A percentile compares a stretch with the other conserved stretches of the same genome.
phyloP scores from a whole-genome alignment of 495 filamentous ascomycete species.

The Opeltia flavorubescens region DNA sequence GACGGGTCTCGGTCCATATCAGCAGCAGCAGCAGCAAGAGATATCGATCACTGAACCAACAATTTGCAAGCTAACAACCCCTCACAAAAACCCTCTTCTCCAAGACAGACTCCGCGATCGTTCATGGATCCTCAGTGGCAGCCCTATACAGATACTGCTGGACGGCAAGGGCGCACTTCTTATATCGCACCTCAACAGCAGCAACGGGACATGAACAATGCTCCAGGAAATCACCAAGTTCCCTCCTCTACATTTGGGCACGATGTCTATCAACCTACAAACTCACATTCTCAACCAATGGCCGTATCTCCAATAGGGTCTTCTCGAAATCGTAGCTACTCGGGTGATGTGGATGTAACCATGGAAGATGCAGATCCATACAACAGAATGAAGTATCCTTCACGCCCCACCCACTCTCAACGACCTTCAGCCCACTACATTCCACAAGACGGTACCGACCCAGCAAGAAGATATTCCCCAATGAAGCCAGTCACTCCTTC shows the following conservation, averaged over 20 bases:
- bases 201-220: conserved; percentile 8
- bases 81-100: not conserved
- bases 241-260: conserved; percentile 57
- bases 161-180: conserved; percentile 13
- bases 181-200: conserved; percentile 9
- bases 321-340: conserved; percentile 53
- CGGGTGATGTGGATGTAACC: conserved; percentile 63
- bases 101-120: not conserved
- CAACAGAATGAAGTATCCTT: conserved; percentile 61
- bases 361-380: conserved; percentile 92
- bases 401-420: conserved; percentile 54
- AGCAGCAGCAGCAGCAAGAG: not conserved
- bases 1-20: not conserved
- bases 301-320: conserved; percentile 50
- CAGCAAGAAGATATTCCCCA: conserved; percentile 85
- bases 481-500: conserved; percentile 69
- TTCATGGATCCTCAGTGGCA: conserved; percentile 42
- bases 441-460: conserved; percentile 60
- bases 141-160: conserved; percentile 28
- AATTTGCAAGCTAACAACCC: not conserved
- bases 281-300: conserved; percentile 40
- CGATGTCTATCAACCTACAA: conserved; percentile 52
- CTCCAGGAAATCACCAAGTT: conserved; percentile 21
- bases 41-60: not conserved
- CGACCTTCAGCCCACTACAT: conserved; percentile 50